Percentiles rank a stretch among this genome's conserved stretches.
These are phyloP conservation scores for Fusarium sambucinum DNA, from an alignment of 2,329 filamentous ascomycete genomes.

Conservation along the genomic window DNA sequence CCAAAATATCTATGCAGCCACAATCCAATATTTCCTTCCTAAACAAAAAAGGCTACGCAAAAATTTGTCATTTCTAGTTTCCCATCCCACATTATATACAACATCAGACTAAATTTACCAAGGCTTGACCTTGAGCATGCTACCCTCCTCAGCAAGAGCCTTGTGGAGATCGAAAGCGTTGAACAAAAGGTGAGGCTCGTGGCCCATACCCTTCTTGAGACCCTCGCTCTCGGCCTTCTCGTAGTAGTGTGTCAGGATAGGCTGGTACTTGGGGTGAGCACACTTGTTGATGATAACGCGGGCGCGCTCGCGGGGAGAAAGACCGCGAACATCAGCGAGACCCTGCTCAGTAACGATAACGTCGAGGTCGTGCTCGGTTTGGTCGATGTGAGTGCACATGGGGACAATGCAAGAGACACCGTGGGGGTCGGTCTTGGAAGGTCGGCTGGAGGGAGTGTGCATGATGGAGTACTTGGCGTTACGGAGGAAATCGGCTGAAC, in stretches of 20 bases:
- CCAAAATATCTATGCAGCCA: constrained; percentile 26
- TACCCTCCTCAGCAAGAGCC: constrained; percentile 83
- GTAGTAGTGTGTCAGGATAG: constrained; percentile 85
- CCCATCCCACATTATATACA: constrained; percentile 12
- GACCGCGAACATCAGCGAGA: constrained; percentile 85
- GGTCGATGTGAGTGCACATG: constrained; percentile 92
- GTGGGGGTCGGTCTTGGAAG: constrained; percentile 83
- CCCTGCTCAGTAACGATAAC: constrained; percentile 83
- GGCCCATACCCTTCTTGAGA: constrained; percentile 86
- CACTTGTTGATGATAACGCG: constrained; percentile 89
- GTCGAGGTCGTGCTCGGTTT: constrained; percentile 93
- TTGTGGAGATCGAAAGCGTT: constrained; percentile 91
- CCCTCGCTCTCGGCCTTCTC: constrained; percentile 89
- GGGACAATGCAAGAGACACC: constrained; percentile 91
- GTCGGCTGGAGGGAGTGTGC: constrained; percentile 87
- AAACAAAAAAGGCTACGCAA: constrained; percentile 23
- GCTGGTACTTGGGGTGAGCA: constrained; percentile 85
- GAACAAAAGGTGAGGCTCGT: constrained; percentile 89
- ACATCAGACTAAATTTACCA: constrained; percentile 60
- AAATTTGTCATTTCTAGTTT: constrained; percentile 32
- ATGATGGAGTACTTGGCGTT: constrained; percentile 88
- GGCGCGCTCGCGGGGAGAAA: constrained; percentile 83
- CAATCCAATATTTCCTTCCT: constrained; percentile 3
- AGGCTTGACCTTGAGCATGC: constrained; percentile 82
- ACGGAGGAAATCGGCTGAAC: constrained; percentile 84